Percentiles rank a stretch among this genome's conserved stretches.
Conservation (phyloP, 768 basidiomycete genomes). For the Kwoniella mangroviensis region DNA sequence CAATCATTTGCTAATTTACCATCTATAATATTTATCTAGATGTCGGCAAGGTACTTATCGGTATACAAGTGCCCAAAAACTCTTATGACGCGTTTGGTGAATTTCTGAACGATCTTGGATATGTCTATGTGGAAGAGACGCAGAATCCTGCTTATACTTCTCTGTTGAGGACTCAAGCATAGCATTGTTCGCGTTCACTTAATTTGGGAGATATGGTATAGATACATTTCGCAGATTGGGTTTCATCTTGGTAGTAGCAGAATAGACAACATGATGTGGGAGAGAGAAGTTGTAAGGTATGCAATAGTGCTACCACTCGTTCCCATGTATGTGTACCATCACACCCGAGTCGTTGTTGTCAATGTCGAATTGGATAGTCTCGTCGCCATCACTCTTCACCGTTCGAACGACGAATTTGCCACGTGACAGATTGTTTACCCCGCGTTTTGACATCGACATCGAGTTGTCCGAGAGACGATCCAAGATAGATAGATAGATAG, state of each 20-base stretch:
- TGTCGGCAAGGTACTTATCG: slow-evolving; percentile 88
- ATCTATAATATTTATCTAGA: slow-evolving; percentile 62
- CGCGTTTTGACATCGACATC: not conserved
- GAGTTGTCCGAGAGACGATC: not conserved
- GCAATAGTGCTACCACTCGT: not conserved
- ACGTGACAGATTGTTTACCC: slow-evolving; percentile 10
- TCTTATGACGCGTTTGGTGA: slow-evolving; percentile 71
- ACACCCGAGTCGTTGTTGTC: not conserved
- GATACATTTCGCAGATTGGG: not conserved
- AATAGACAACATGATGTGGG: not conserved
- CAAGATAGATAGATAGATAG: no score
- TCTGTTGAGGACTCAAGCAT: slow-evolving; percentile 46
- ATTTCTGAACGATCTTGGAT: slow-evolving; percentile 79
- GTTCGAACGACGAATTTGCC: not conserved
- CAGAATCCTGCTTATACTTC: slow-evolving; percentile 77
- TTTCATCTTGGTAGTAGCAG: not conserved
- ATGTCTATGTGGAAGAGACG: slow-evolving; percentile 91
- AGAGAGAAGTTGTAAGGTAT: not conserved
- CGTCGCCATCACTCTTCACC: not conserved
- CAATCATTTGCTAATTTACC: slow-evolving; percentile 1
- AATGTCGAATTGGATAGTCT: not conserved
- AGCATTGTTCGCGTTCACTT: not conserved
- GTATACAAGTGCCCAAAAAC: slow-evolving; percentile 81
- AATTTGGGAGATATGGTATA: no score
- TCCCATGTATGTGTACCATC: not conserved